Evolutionary conservation across 2,329 filamentous ascomycete species (phyloP).

Genomic region (Thyridium curvatum): DNA sequence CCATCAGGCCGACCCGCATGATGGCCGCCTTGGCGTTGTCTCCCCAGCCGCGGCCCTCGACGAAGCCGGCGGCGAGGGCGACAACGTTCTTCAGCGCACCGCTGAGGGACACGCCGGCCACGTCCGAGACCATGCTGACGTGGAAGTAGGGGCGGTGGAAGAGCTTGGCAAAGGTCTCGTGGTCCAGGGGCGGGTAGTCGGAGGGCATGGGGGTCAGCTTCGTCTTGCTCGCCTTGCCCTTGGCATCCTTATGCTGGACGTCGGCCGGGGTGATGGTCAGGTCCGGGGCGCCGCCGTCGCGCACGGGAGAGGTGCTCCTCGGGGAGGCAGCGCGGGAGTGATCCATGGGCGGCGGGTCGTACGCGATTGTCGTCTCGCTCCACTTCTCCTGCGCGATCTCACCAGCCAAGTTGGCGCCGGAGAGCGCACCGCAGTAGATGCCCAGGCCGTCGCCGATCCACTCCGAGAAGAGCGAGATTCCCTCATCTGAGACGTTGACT

Average conservation of each 20-base stretch:
- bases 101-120: constrained; percentile 92
- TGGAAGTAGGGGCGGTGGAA: constrained; percentile 98
- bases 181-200: constrained; percentile 82
- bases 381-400: constrained; percentile 88
- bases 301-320: constrained; percentile 35
- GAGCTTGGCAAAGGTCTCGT: constrained; percentile 72
- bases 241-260: constrained; percentile 60
- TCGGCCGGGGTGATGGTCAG: constrained; percentile 36
- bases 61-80: constrained; percentile 87
- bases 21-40: constrained; percentile 98
- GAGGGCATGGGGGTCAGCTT: constrained; percentile 69
- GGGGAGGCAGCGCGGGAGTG: constrained; percentile 65
- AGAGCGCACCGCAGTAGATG: constrained; percentile 95
- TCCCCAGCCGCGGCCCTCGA: constrained; percentile 93
- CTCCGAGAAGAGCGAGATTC: constrained; percentile 87
- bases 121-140: constrained; percentile 86
- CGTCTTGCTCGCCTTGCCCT: constrained; percentile 60
- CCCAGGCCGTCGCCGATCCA: constrained; percentile 85
- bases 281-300: constrained; percentile 41
- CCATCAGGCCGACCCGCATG: constrained; percentile 90
- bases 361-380: constrained; percentile 94
- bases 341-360: constrained; percentile 86
- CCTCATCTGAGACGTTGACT: constrained; percentile 82
- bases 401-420: constrained; percentile 90
- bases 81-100: constrained; percentile 97